Conservation (phyloP, 805 yeast genomes). For the Candida tallmaniae region DNA sequence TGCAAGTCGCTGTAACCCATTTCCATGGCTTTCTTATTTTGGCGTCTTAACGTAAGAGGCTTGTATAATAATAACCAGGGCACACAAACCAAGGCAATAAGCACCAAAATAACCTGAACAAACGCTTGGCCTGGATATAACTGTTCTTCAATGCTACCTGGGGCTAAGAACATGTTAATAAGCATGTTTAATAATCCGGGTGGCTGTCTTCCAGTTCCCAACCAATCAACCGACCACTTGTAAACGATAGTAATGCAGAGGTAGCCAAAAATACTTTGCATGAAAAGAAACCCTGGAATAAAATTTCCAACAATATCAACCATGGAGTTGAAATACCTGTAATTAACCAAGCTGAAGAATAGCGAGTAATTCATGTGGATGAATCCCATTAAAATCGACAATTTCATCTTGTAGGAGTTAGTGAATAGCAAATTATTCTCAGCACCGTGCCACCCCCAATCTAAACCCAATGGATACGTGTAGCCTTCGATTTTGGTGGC, state of each 20-base stretch:
- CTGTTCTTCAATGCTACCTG: constrained; percentile 63
- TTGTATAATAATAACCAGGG: constrained; percentile 70
- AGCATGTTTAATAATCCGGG: constrained; percentile 73
- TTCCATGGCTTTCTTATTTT: constrained; percentile 29
- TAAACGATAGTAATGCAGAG: constrained; percentile 61
- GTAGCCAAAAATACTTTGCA: constrained; percentile 76
- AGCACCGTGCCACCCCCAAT: constrained; percentile 77
- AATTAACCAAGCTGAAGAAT: constrained; percentile 63
- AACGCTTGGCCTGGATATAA: constrained; percentile 61
- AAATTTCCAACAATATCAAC: constrained; percentile 71
- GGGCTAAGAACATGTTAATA: constrained; percentile 70
- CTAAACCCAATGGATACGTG: constrained; percentile 60
- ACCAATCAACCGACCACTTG: constrained; percentile 75
- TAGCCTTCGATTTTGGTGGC: constrained; percentile 44
- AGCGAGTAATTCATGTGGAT: constrained; percentile 71
- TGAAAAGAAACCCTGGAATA: constrained; percentile 67
- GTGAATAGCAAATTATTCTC: constrained; percentile 66
- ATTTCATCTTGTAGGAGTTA: constrained; percentile 73
- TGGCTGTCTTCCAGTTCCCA: constrained; percentile 54
- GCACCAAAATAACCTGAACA: constrained; percentile 54
- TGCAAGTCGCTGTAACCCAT: constrained; percentile 37
- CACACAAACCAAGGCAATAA: constrained; percentile 61
- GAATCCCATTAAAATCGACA: constrained; percentile 72
- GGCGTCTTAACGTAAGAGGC: constrained; percentile 47
- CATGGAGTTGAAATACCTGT: constrained; percentile 49